phyloP scores from a whole-genome alignment of 768 basidiomycete genomes.

The Pisolithus marmoratus region DNA sequence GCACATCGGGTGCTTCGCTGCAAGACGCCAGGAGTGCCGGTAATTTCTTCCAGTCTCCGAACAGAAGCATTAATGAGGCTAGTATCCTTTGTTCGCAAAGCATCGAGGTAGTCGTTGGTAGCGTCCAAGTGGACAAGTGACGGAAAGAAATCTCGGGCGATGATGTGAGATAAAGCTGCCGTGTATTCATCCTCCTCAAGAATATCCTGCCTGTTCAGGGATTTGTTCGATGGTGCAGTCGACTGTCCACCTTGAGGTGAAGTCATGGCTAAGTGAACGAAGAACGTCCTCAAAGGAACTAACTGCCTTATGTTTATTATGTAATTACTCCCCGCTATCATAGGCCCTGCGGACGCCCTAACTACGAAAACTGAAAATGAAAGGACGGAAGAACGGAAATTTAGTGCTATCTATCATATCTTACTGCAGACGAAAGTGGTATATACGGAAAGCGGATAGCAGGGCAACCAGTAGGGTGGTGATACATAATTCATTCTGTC shows the following conservation, averaged over 20 bases:
- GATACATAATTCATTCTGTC: constrained; percentile 4
- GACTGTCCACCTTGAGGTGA: constrained; percentile 23
- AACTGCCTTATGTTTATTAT: background rate
- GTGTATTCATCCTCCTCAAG: constrained; percentile 96
- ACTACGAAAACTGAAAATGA: background rate
- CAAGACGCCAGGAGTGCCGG: constrained; percentile 42
- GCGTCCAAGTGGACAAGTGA: constrained; percentile 86
- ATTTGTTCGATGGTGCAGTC: constrained; percentile 36
- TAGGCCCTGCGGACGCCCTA: background rate
- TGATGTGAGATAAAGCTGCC: constrained; percentile 82
- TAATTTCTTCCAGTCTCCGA: constrained; percentile 60
- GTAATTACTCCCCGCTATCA: background rate
- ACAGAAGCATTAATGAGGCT: constrained; percentile 73
- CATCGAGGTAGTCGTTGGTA: constrained; percentile 81
- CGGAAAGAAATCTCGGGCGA: constrained; percentile 97
- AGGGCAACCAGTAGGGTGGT: background rate
- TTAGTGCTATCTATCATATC: background rate
- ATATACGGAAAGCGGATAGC: constrained; percentile 10
- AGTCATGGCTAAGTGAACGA: constrained; percentile 21
- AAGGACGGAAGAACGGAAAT: background rate
- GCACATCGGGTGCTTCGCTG: constrained; percentile 28
- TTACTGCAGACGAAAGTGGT: background rate
- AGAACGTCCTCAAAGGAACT: background rate
- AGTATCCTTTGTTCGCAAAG: constrained; percentile 70
- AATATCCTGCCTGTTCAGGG: constrained; percentile 65